These are phyloP conservation scores for Drosera capensis DNA, from an alignment of 148 eudicot species.

Conservation along the genomic window DNA sequence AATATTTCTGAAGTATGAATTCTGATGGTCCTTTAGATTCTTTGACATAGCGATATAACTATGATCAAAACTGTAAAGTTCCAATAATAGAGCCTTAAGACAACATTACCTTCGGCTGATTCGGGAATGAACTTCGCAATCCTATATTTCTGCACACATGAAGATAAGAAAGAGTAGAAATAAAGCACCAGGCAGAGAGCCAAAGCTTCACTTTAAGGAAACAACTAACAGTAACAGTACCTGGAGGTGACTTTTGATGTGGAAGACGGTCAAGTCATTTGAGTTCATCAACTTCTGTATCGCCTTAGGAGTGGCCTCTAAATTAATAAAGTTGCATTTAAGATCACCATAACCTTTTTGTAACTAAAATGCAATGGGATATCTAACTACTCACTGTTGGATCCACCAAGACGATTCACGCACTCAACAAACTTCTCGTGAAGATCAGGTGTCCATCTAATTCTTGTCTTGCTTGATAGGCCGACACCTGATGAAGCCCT, in stretches of 20 bases:
- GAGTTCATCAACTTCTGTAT: constrained; percentile 77
- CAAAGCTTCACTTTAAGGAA: background rate
- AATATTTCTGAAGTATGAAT: no score
- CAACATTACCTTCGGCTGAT: constrained; percentile 22
- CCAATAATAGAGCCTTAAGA: background rate
- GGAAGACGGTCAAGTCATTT: constrained; percentile 72
- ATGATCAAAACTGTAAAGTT: background rate
- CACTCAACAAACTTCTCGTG: constrained; percentile 78
- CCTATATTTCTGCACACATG: constrained; percentile 36
- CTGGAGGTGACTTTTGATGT: constrained; percentile 93
- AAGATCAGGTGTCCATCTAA: constrained; percentile 80
- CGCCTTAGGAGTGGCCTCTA: constrained; percentile 94
- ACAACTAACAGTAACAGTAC: constrained; percentile 12
- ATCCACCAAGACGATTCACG: constrained; percentile 65
- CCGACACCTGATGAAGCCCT: constrained; percentile 16
- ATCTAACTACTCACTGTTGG: constrained; percentile 49
- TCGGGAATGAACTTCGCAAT: constrained; percentile 34
- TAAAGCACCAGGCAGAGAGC: background rate
- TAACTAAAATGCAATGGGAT: background rate
- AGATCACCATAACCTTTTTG: background rate
- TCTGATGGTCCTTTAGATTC: no score
- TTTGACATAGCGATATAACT: no score
- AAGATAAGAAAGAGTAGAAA: constrained; percentile 2
- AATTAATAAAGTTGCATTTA: constrained; percentile 2
- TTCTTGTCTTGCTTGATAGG: constrained; percentile 47